These are phyloP conservation scores for Bisporella sp. DNA, from an alignment of 2,329 filamentous ascomycete genomes.

Conservation along the genomic window DNA sequence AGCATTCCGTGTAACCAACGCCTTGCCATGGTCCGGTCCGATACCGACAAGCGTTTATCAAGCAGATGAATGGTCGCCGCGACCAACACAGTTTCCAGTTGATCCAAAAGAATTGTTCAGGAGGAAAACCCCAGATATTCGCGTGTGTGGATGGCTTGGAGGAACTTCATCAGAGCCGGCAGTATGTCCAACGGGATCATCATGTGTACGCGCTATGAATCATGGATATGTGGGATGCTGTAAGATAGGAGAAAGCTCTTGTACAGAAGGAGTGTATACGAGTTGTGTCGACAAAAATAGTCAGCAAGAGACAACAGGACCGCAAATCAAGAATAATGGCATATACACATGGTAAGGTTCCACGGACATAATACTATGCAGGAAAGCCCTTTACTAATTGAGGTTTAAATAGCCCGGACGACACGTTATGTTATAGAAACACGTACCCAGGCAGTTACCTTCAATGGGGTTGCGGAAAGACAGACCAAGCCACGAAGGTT, in stretches of 20 bases:
- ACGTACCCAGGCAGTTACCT: slow-evolving; percentile 21
- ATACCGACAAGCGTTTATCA: slow-evolving; percentile 18
- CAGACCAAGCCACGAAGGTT: slow-evolving; percentile 15
- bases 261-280: slow-evolving; percentile 24
- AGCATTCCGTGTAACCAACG: slow-evolving; percentile 13
- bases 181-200: slow-evolving; percentile 19
- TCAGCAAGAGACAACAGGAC: slow-evolving; percentile 15
- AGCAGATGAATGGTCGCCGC: slow-evolving; percentile 20
- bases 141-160: slow-evolving; percentile 25
- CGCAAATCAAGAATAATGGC: slow-evolving; percentile 19
- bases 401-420: slow-evolving; percentile 10
- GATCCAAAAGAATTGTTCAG: slow-evolving; percentile 19
- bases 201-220: slow-evolving; percentile 23
- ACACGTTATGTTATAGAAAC: slow-evolving; percentile 21
- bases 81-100: slow-evolving; percentile 17
- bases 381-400: slow-evolving; percentile 8
- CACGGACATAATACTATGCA: neutral
- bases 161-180: slow-evolving; percentile 16
- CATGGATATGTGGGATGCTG: slow-evolving; percentile 23
- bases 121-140: slow-evolving; percentile 16
- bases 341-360: slow-evolving; percentile 22
- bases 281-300: slow-evolving; percentile 23
- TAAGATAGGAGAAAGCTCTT: slow-evolving; percentile 18
- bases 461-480: slow-evolving; percentile 23
- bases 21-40: slow-evolving; percentile 20